Evolutionary conservation across 345 rosid species (phyloP).

Genomic region (Draba incana): DNA sequence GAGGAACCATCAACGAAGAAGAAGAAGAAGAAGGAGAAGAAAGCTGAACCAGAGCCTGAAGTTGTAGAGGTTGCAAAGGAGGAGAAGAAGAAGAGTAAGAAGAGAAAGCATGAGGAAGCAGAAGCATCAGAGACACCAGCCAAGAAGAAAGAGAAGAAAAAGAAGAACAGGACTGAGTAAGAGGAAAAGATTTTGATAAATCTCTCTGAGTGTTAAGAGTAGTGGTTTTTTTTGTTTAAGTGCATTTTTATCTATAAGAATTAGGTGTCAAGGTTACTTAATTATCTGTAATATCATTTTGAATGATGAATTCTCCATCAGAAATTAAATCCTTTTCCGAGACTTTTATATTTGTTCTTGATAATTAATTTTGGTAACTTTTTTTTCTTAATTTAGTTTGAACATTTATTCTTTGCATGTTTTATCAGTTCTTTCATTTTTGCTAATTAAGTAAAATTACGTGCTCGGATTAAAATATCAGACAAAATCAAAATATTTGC

Average conservation of each 20-base stretch:
- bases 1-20: conserved; percentile 64
- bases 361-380: neutral
- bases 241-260: conserved; percentile 8
- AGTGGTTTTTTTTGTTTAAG: neutral
- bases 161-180: conserved; percentile 44
- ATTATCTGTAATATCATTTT: conserved; percentile 17
- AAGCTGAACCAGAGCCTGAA: conserved; percentile 39
- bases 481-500: conserved; percentile 8
- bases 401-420: neutral
- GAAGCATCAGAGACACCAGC: conserved; percentile 40
- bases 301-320: neutral
- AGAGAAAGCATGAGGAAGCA: conserved; percentile 50
- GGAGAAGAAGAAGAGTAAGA: conserved; percentile 34
- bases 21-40: conserved; percentile 63
- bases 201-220: no score
- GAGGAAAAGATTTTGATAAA: no score
- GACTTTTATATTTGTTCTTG: neutral
- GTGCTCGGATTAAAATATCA: neutral
- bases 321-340: neutral
- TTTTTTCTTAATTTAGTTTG: neutral
- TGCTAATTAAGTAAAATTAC: neutral
- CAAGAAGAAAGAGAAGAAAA: conserved; percentile 54
- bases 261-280: neutral
- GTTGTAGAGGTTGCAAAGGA: conserved; percentile 21
- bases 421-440: neutral